A percentile compares a stretch with the other conserved stretches of the same genome.
Evolutionary conservation across 1,284 basidiomycete genomes (phyloP).

Genomic region (Ceratobasidium sp.): DNA sequence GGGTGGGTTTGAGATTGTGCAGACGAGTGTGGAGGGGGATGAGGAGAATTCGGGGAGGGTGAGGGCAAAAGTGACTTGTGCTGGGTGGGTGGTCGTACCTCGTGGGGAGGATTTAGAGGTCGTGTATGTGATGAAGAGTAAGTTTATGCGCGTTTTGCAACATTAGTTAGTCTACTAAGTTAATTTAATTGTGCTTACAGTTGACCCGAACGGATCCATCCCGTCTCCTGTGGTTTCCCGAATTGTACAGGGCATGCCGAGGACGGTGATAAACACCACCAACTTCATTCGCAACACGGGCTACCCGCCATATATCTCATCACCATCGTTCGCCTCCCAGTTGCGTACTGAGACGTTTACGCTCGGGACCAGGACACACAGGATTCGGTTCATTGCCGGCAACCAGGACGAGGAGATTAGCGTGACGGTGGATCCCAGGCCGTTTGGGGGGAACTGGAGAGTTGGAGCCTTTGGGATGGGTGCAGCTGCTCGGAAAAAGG

Average conservation of each 20-base stretch:
- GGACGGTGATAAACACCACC: slow-evolving; percentile 37
- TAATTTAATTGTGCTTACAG: slow-evolving; percentile 18
- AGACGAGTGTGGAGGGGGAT: slow-evolving; percentile 44
- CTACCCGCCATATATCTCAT: slow-evolving; percentile 39
- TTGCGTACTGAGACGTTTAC: slow-evolving; percentile 9
- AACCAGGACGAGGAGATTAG: slow-evolving; percentile 20
- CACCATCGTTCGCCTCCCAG: neutral
- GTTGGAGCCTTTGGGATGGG: neutral
- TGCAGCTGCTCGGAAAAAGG: slow-evolving; percentile 14
- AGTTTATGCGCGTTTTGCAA: slow-evolving; percentile 3
- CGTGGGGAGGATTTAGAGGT: slow-evolving; percentile 43
- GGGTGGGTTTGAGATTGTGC: slow-evolving; percentile 39
- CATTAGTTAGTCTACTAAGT: neutral
- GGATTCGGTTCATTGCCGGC: slow-evolving; percentile 8
- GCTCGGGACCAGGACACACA: neutral
- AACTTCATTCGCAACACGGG: slow-evolving; percentile 40
- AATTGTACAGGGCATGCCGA: slow-evolving; percentile 44
- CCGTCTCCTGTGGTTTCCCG: slow-evolving; percentile 38
- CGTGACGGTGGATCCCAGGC: slow-evolving; percentile 8
- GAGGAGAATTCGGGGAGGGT: slow-evolving; percentile 42
- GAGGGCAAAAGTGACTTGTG: slow-evolving; percentile 43
- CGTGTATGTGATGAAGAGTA: slow-evolving; percentile 46
- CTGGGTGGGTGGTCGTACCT: slow-evolving; percentile 43
- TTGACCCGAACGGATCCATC: slow-evolving; percentile 46
- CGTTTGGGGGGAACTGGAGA: neutral